Percentiles rank a stretch among this genome's conserved stretches.
Evolutionary conservation across 139 green algal species (phyloP).

Genomic region (Closterium sp.): DNA sequence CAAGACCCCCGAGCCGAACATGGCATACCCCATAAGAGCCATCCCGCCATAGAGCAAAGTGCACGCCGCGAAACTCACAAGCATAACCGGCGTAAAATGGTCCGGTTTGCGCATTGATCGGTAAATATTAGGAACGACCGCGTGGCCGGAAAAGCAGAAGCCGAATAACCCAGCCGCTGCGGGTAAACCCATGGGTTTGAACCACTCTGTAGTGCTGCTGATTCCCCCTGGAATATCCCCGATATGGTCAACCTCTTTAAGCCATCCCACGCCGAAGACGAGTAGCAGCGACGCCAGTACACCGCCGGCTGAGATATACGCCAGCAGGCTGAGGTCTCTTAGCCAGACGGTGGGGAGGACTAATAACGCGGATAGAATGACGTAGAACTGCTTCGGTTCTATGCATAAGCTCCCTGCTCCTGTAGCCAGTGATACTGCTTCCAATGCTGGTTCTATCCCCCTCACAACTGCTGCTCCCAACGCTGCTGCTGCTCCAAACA

Average conservation of each 20-base stretch:
- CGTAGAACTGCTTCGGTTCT: conserved; percentile 18
- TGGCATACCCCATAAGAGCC: conserved; percentile 34
- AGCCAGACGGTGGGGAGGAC: conserved; percentile 42
- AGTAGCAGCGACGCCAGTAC: conserved; percentile 25
- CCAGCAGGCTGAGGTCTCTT: conserved; percentile 22
- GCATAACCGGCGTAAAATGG: conserved; percentile 27
- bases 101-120: conserved; percentile 33
- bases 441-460: not conserved
- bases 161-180: conserved; percentile 24
- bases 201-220: not conserved
- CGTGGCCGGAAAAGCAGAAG: conserved; percentile 50
- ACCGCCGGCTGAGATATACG: conserved; percentile 35
- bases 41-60: conserved; percentile 30
- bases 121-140: conserved; percentile 48
- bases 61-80: conserved; percentile 15
- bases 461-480: not conserved
- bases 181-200: conserved; percentile 14
- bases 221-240: conserved; percentile 17
- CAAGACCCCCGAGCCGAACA: conserved; percentile 27
- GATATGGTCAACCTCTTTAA: conserved; percentile 16
- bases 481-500: not conserved
- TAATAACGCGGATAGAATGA: conserved; percentile 24
- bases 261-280: conserved; percentile 32
- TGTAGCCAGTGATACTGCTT: not conserved
- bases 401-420: not conserved